Evolutionary conservation across 768 basidiomycete species (phyloP), one percentile per base, ranked within the genome.

Genomic region (Podaxis mareebaensis): DNA sequence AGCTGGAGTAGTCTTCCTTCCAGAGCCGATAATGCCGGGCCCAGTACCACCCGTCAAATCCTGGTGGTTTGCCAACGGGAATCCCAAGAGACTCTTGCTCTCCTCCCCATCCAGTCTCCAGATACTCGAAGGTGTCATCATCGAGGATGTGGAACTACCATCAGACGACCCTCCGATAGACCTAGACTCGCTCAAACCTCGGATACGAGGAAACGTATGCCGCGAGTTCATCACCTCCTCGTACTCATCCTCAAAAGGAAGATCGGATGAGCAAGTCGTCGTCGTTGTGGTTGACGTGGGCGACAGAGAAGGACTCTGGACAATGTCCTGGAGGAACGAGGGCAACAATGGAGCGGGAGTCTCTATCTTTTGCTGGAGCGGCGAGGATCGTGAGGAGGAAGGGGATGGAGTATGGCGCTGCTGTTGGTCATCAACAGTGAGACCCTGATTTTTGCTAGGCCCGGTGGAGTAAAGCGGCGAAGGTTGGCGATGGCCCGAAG

Each of bases 91-190:
- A 33, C 78, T 80, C 66, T 82, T 83, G 69, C 79, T 85, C 74
- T 92, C 90, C 68, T 90, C 88, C 20, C 87, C 87, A 63, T 90
- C 90, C 44, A 92, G 69, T 57, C 79, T 81, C 90, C 90, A 92
- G 60, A 92, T 92, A 64, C 85, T 90, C 8, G 75, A 30, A 13
- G 52, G 22, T 8, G 48, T 24, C 30, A 39, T 62, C 44, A 51
- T 20, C 13, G 61, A 56, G 10, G 61, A 61, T 3, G 60, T 24
- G 2, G 60, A 53, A 10, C 53, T 33, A 7, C 61, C 61, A 12
- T 62, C 61, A 36, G 61, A 62, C 2, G 54, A 58, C 12, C 58
- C 58, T 15, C 64, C 59, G 67, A 72, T 20, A 4, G 60, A 61
- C 60, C 60, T 42, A 11, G 69, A 68, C 15, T 68, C 71, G 44